Conservation (phyloP, 805 yeast species). For the Scheffersomyces spartinae region DNA sequence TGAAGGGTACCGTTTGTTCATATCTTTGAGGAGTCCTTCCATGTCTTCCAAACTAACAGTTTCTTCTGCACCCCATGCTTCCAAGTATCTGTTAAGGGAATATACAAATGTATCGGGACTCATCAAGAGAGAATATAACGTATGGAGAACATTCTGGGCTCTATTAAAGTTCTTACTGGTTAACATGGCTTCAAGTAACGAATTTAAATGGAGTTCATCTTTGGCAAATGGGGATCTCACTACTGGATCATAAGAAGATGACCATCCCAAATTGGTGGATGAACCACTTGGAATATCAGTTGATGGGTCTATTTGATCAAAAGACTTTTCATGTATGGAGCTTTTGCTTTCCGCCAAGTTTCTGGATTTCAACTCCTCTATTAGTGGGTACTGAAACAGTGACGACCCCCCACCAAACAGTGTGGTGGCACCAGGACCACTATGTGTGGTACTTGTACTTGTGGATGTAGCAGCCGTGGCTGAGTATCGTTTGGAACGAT, state of each 20-base stretch:
- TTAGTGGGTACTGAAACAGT: no score
- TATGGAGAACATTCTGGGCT: conserved; percentile 56
- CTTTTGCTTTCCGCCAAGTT: no score
- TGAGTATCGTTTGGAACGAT: no score
- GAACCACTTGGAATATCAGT: no score
- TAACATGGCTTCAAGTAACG: conserved; percentile 68
- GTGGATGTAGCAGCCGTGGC: no score
- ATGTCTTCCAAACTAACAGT: conserved; percentile 13
- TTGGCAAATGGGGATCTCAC: conserved; percentile 35
- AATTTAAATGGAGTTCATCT: conserved; percentile 59
- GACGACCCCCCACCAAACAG: no score
- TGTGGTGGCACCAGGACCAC: no score
- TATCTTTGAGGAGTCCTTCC: conserved; percentile 12
- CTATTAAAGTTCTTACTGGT: conserved; percentile 54
- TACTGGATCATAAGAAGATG: conserved; percentile 30
- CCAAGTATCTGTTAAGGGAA: conserved; percentile 58
- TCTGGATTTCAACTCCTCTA: no score
- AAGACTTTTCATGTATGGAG: no score
- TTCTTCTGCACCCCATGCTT: conserved; percentile 18
- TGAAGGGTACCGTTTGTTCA: conserved; percentile 10
- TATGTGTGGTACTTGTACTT: no score
- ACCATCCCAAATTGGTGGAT: no score
- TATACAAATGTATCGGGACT: conserved; percentile 40
- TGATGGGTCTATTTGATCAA: no score
- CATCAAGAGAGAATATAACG: conserved; percentile 40